Evolutionary conservation across 2,329 filamentous ascomycete genomes (phyloP).

Genomic region (Tolypocladium sp.): DNA sequence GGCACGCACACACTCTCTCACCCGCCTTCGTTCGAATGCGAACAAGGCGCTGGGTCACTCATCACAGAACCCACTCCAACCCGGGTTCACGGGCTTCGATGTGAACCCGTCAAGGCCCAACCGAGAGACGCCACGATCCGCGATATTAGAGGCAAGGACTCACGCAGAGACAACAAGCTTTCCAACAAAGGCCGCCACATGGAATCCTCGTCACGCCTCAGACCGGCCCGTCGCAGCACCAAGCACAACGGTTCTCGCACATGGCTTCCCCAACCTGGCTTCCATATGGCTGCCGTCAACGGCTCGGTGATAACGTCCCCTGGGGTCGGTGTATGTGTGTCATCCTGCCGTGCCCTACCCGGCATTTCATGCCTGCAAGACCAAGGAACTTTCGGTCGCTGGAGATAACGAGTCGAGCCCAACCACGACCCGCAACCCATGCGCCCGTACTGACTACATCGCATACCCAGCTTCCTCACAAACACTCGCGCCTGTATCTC

Average conservation of each 20-base stretch:
- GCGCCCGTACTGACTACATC: too few relatives aligned
- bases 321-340: background rate
- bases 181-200: background rate
- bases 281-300: background rate
- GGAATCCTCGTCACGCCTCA: background rate
- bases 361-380: background rate
- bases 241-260: background rate
- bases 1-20: background rate
- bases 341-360: background rate
- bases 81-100: background rate
- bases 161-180: background rate
- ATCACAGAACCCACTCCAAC: background rate
- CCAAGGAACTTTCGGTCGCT: background rate
- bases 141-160: background rate
- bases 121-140: slow-evolving; percentile 1
- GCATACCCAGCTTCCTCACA: background rate
- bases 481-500: background rate
- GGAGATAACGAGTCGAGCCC: background rate
- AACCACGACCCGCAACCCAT: background rate
- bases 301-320: background rate
- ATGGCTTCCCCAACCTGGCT: background rate
- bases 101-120: slow-evolving; percentile 2
- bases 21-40: background rate
- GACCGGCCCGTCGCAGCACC: background rate
- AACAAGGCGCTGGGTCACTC: background rate